Evolutionary conservation across 805 yeast genomes (phyloP).

Genomic region (Suhomyces pyralidae): DNA sequence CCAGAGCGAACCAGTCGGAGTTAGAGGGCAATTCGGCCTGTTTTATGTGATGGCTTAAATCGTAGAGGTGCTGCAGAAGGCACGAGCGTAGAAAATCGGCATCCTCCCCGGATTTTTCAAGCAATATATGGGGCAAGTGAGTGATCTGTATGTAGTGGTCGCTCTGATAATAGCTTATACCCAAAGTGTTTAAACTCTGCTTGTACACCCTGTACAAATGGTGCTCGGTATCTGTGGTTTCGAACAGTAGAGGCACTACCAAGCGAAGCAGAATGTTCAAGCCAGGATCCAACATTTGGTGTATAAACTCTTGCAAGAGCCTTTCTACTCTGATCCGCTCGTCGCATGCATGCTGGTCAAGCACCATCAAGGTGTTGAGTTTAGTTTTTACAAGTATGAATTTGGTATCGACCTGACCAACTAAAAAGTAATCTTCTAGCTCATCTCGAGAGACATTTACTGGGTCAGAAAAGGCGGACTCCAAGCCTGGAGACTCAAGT

Average conservation of each 20-base stretch:
- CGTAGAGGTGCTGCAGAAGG: slow-evolving; percentile 44
- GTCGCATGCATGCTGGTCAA: slow-evolving; percentile 87
- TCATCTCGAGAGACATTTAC: neutral
- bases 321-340: slow-evolving; percentile 66
- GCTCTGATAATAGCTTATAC: slow-evolving; percentile 12
- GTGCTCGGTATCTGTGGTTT: slow-evolving; percentile 23
- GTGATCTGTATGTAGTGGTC: slow-evolving; percentile 24
- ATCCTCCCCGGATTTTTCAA: slow-evolving; percentile 27
- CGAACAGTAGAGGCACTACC: slow-evolving; percentile 12
- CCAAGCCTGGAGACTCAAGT: too few species aligned
- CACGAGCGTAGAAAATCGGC: slow-evolving; percentile 29
- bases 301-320: slow-evolving; percentile 37
- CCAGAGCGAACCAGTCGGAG: slow-evolving; percentile 19
- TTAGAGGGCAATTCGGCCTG: slow-evolving; percentile 3
- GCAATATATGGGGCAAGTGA: slow-evolving; percentile 45
- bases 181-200: slow-evolving; percentile 15
- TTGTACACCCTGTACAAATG: slow-evolving; percentile 15
- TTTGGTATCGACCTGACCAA: slow-evolving; percentile 61
- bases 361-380: slow-evolving; percentile 30
- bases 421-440: slow-evolving; percentile 18
- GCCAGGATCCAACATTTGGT: slow-evolving; percentile 16
- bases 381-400: slow-evolving; percentile 48
- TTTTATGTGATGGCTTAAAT: slow-evolving; percentile 34
- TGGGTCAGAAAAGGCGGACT: neutral
- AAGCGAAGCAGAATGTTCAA: slow-evolving; percentile 8